Percentiles rank a stretch among this genome's conserved stretches.
These are phyloP conservation scores for Komagataella phaffii DNA, from an alignment of 805 yeast species.

Conservation along the genomic window DNA sequence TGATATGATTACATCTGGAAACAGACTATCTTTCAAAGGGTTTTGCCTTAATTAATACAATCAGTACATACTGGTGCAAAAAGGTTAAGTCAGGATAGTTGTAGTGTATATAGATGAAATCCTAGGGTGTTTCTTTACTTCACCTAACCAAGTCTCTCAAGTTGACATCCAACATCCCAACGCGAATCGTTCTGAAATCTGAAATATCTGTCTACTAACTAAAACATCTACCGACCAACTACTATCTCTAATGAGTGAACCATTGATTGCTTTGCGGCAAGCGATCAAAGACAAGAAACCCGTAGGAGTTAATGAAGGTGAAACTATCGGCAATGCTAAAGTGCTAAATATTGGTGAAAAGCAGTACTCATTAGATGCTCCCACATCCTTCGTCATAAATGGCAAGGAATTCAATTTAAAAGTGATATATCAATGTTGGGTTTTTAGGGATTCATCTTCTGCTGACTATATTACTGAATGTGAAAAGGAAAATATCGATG, in stretches of 20 bases:
- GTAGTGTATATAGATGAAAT: no score
- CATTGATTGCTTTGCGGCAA: slow-evolving; percentile 4
- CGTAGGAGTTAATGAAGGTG: slow-evolving; percentile 7
- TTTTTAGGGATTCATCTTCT: slow-evolving; percentile 55
- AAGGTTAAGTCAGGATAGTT: no score
- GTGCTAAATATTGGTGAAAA: slow-evolving; percentile 6
- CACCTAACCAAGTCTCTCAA: background rate
- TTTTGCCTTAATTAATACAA: no score
- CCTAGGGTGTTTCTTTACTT: no score
- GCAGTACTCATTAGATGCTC: slow-evolving; percentile 18
- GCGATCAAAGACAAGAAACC: slow-evolving; percentile 7
- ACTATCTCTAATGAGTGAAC: background rate
- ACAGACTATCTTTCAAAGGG: background rate
- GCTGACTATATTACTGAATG: slow-evolving; percentile 76
- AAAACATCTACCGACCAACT: background rate
- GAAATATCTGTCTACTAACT: background rate
- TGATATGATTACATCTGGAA: background rate
- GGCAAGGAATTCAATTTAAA: slow-evolving; percentile 27
- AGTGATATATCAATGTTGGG: slow-evolving; percentile 68
- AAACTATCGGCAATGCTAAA: slow-evolving; percentile 9
- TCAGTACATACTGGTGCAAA: no score
- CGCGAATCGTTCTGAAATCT: background rate
- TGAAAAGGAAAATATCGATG: slow-evolving; percentile 45
- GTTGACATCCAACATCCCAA: background rate
- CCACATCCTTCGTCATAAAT: slow-evolving; percentile 45